Percentiles rank a stretch among this genome's conserved stretches.
Conservation (phyloP, 768 basidiomycete species). For the Suillus ampliporus region DNA sequence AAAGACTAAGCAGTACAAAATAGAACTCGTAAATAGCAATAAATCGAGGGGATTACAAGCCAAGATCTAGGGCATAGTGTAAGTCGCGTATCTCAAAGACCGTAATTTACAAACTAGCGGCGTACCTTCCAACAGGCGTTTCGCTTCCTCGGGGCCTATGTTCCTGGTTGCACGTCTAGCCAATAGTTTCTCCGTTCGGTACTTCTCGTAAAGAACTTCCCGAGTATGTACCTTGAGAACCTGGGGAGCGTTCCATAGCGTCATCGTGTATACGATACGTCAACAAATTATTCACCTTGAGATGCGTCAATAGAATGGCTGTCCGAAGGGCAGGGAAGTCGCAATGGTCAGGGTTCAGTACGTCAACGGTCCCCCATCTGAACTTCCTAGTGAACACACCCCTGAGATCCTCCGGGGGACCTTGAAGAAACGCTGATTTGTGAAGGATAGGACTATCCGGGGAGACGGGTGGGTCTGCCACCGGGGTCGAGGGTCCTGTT, state of each 20-base stretch:
- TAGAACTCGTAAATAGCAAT: conserved; percentile 6
- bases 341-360: conserved; percentile 84
- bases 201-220: conserved; percentile 93
- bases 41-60: conserved; percentile 41
- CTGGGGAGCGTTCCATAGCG: conserved; percentile 43
- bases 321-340: conserved; percentile 88
- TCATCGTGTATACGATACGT: conserved; percentile 21
- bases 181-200: conserved; percentile 88
- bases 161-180: conserved; percentile 82
- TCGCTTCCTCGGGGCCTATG: conserved; percentile 76
- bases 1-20: background rate
- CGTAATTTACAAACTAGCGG: conserved; percentile 11
- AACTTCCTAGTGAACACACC: conserved; percentile 81
- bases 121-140: conserved; percentile 75
- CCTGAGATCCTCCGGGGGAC: conserved; percentile 69
- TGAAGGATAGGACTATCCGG: conserved; percentile 45
- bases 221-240: conserved; percentile 82
- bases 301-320: conserved; percentile 81
- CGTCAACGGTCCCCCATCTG: conserved; percentile 89
- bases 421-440: conserved; percentile 42
- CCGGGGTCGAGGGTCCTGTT: conserved; percentile 23
- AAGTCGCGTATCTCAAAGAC: conserved; percentile 30
- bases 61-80: conserved; percentile 45
- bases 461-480: conserved; percentile 39
- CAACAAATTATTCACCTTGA: conserved; percentile 62